Percentiles rank a stretch among this genome's conserved stretches.
phyloP scores from a whole-genome alignment of 345 rosid species.

The Melaleuca quinquenervia region DNA sequence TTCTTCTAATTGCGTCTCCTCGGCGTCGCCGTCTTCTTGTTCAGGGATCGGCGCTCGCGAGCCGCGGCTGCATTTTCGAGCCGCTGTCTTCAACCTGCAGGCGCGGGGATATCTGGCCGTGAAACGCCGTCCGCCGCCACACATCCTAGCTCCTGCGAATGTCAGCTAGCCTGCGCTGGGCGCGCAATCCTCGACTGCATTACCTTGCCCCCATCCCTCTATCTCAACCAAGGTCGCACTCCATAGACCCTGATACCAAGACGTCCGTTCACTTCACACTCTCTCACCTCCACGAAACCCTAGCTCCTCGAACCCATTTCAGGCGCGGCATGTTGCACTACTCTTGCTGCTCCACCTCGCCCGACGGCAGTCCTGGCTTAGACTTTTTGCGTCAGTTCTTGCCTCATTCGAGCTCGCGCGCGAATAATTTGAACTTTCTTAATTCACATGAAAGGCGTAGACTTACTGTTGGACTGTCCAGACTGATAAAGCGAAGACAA shows the following conservation, averaged over 20 bases:
- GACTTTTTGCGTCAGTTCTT: slow-evolving; percentile 33
- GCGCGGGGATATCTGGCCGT: not conserved
- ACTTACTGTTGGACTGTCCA: slow-evolving; percentile 35
- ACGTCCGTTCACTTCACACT: not conserved
- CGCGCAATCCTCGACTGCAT: slow-evolving; percentile 5
- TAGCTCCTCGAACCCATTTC: not conserved
- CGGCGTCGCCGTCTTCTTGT: not conserved
- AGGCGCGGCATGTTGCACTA: not conserved
- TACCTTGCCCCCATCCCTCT: not conserved
- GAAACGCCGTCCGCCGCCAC: not conserved
- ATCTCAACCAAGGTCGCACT: not conserved
- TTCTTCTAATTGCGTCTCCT: not conserved
- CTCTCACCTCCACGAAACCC: not conserved
- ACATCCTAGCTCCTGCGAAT: not conserved
- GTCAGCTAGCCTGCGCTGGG: slow-evolving; percentile 17
- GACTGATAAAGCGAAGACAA: slow-evolving; percentile 23
- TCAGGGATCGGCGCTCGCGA: not conserved
- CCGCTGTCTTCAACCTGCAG: not conserved
- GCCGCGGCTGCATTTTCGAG: not conserved
- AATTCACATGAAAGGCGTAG: slow-evolving; percentile 48
- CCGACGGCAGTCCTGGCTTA: not conserved
- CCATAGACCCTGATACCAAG: not conserved
- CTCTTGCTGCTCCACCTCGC: not conserved
- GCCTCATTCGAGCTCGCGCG: slow-evolving; percentile 8
- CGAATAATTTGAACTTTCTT: slow-evolving; percentile 9